Conservation (phyloP, 177 flowering plant species). For the Vitis hybrid region DNA sequence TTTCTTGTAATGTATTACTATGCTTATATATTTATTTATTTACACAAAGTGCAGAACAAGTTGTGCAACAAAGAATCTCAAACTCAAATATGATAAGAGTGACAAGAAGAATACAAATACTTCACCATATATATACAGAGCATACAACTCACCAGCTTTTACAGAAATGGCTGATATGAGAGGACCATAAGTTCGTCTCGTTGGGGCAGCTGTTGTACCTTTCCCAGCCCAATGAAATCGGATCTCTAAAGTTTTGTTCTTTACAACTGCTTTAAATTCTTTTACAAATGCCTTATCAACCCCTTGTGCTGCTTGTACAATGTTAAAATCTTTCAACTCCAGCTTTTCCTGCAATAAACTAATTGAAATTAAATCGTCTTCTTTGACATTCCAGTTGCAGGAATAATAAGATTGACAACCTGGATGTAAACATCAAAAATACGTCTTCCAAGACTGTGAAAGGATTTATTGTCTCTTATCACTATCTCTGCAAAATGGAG, state of each 20-base stretch:
- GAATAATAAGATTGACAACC: constrained; percentile 19
- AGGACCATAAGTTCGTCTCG: constrained; percentile 40
- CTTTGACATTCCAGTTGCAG: not conserved
- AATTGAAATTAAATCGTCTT: not conserved
- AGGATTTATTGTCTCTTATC: constrained; percentile 16
- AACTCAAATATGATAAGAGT: not conserved
- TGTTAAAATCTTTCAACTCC: constrained; percentile 36
- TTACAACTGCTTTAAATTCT: constrained; percentile 16
- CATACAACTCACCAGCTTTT: constrained; percentile 31
- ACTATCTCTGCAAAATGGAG: constrained; percentile 37
- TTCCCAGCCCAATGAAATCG: constrained; percentile 52
- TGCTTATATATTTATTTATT: no score
- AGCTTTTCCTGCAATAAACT: constrained; percentile 21
- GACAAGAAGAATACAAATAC: not conserved
- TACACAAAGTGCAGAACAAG: no score
- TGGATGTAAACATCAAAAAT: constrained; percentile 44
- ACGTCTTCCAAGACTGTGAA: constrained; percentile 34
- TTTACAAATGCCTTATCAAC: constrained; percentile 15
- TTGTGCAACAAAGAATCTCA: no score
- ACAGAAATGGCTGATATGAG: constrained; percentile 54
- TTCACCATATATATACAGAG: not conserved
- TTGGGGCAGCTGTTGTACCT: constrained; percentile 39
- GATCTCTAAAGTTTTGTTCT: constrained; percentile 26
- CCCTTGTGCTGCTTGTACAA: constrained; percentile 31
- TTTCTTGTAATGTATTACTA: no score